Evolutionary conservation across 129 eudicot genomes (phyloP).

Genomic region (Rutidosis leptorrhynchoides): DNA sequence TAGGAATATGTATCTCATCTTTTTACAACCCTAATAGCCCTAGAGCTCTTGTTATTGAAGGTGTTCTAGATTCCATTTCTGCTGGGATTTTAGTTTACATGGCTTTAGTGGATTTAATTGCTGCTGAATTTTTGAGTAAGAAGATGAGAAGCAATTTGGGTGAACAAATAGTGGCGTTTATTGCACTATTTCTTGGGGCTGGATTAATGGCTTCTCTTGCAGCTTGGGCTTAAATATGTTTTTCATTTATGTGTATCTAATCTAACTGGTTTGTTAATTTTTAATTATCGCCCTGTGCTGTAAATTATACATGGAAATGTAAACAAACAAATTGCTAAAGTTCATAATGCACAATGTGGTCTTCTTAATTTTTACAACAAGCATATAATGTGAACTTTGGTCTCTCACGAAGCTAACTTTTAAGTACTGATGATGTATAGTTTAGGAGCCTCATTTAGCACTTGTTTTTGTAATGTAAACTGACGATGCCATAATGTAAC

Average conservation of each 20-base stretch:
- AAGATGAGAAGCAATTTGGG: constrained; percentile 68
- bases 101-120: constrained; percentile 90
- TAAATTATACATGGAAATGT: neutral
- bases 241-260: constrained; percentile 11
- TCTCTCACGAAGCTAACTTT: neutral
- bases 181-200: constrained; percentile 75
- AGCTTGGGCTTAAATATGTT: constrained; percentile 51
- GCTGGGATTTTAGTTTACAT: constrained; percentile 81
- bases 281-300: neutral
- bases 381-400: neutral
- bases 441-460: neutral
- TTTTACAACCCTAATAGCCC: constrained; percentile 76
- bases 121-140: constrained; percentile 94
- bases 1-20: constrained; percentile 56
- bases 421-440: neutral
- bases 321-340: neutral
- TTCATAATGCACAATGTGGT: neutral
- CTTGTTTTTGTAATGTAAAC: neutral
- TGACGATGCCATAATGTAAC: neutral
- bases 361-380: neutral
- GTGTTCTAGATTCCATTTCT: constrained; percentile 71
- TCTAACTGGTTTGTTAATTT: neutral
- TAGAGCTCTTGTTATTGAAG: constrained; percentile 67
- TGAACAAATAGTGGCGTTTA: constrained; percentile 65
- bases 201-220: constrained; percentile 81